Conservation (phyloP, 192 early-diverging fungal species). For the Mortierella claussenii region DNA sequence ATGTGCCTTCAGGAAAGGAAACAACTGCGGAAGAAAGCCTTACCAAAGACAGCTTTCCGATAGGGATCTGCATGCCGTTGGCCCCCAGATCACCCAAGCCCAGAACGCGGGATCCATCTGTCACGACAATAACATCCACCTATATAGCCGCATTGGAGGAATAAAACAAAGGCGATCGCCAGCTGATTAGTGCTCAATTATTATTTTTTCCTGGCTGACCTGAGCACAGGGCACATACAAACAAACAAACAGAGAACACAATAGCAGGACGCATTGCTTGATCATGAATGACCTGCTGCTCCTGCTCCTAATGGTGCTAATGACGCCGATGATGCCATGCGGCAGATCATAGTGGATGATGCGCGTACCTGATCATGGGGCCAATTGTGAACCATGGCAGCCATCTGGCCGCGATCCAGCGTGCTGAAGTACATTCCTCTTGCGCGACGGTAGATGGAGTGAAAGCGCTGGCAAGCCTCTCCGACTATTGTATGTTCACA, state of each 20-base stretch:
- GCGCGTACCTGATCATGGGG: slow-evolving; percentile 62
- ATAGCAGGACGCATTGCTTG: not conserved
- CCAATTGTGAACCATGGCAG: slow-evolving; percentile 67
- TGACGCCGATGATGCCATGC: too few species aligned
- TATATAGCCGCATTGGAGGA: slow-evolving; percentile 11
- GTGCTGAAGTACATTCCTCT: slow-evolving; percentile 67
- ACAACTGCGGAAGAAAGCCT: too few species aligned
- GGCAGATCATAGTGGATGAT: not conserved
- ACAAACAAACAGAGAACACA: not conserved
- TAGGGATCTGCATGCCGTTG: slow-evolving; percentile 95
- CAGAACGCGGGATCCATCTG: slow-evolving; percentile 95
- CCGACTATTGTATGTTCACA: slow-evolving; percentile 57
- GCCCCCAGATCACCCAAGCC: slow-evolving; percentile 95
- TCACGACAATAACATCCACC: slow-evolving; percentile 76
- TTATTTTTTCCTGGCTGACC: not conserved
- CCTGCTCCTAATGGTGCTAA: too few species aligned
- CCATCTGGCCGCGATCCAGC: slow-evolving; percentile 62
- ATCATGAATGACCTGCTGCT: too few species aligned
- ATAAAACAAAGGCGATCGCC: not conserved
- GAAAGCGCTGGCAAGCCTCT: slow-evolving; percentile 59
- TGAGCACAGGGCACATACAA: slow-evolving; percentile 40
- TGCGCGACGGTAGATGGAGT: slow-evolving; percentile 64
- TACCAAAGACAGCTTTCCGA: slow-evolving; percentile 83
- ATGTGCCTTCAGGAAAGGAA: too few species aligned
- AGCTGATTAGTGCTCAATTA: slow-evolving; percentile 5